A percentile compares a stretch with the other conserved stretches of the same genome.
Conservation (phyloP, 78 protist genomes). For the Salpingoeca rosetta region DNA sequence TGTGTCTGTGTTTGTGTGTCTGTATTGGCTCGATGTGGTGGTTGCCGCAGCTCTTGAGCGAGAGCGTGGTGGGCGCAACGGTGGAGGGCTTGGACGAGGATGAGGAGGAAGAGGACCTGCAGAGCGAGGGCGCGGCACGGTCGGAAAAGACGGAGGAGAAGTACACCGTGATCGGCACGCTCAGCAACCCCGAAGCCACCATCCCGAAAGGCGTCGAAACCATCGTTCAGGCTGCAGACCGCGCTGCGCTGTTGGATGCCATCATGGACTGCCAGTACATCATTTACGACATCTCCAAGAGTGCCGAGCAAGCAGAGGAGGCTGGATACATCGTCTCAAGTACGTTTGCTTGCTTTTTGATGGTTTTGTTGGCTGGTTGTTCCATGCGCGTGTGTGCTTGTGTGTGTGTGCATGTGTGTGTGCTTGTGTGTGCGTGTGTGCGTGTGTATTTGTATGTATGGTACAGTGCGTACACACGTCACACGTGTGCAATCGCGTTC, state of each 20-base stretch:
- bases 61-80: not conserved
- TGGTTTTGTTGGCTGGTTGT: not conserved
- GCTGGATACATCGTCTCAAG: not conserved
- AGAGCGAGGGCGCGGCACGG: no score
- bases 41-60: not conserved
- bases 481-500: no score
- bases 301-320: not conserved
- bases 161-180: not conserved
- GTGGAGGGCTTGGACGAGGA: not conserved
- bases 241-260: not conserved
- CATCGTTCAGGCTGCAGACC: not conserved
- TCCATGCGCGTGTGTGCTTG: not conserved
- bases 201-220: not conserved
- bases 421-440: no score
- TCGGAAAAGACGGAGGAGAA: not conserved
- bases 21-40: not conserved
- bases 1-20: not conserved
- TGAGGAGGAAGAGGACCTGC: not conserved
- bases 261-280: not conserved
- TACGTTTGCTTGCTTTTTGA: not conserved
- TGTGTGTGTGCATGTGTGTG: not conserved
- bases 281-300: not conserved
- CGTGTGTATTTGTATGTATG: no score
- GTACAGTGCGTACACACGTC: no score
- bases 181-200: not conserved